These are phyloP conservation scores for Ascochyta fabae DNA, from an alignment of 2,329 filamentous ascomycete species.

Conservation along the genomic window DNA sequence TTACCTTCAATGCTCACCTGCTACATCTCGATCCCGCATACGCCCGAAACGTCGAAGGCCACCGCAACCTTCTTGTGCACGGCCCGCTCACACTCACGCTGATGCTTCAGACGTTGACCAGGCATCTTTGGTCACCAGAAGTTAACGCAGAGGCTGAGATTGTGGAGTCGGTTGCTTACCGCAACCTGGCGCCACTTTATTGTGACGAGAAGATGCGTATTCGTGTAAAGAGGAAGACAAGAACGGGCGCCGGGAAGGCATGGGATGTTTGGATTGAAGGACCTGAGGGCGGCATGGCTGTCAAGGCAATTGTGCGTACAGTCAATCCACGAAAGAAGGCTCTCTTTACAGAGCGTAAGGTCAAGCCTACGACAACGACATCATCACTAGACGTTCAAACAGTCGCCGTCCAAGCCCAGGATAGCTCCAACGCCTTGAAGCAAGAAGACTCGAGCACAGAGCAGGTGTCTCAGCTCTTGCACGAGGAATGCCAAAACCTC, in stretches of 20 bases:
- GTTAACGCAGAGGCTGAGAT: conserved; percentile 22
- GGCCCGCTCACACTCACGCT: conserved; percentile 82
- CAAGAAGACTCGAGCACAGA: not conserved
- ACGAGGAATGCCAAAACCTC: not conserved
- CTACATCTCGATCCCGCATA: conserved; percentile 85
- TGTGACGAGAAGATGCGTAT: conserved; percentile 73
- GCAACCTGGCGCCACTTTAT: conserved; percentile 82
- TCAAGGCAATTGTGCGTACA: conserved; percentile 50
- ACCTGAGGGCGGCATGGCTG: conserved; percentile 51
- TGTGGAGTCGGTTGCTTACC: conserved; percentile 72
- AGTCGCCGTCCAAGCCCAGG: not conserved
- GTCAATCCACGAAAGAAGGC: not conserved
- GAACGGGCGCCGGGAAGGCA: conserved; percentile 22
- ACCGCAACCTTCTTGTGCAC: conserved; percentile 79
- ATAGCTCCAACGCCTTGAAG: not conserved
- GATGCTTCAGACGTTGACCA: conserved; percentile 71
- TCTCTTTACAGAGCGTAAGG: not conserved
- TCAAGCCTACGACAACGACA: not conserved
- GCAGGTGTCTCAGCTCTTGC: not conserved
- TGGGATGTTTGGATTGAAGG: conserved; percentile 52
- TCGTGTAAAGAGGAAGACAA: conserved; percentile 64
- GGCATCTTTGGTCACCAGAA: conserved; percentile 1
- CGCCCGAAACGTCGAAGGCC: conserved; percentile 73
- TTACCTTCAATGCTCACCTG: conserved; percentile 86
- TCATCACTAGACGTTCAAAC: not conserved